These are phyloP conservation scores for Didymella keratinophila DNA, from an alignment of 2,329 filamentous ascomycete genomes.

Conservation along the genomic window DNA sequence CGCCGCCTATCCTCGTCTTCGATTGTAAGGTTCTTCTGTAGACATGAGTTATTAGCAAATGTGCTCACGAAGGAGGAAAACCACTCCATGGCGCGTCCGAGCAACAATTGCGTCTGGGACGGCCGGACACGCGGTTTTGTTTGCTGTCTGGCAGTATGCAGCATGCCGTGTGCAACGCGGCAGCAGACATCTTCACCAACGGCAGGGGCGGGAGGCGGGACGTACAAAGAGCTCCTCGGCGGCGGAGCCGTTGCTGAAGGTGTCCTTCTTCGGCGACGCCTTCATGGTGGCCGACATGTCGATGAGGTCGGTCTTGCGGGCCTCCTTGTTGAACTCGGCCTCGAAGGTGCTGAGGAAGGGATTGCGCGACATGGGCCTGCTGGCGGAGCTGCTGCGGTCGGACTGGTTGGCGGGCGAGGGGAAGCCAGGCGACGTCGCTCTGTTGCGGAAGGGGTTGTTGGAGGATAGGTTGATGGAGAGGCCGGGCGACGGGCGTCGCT, in stretches of 20 bases:
- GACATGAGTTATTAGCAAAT: conserved; percentile 54
- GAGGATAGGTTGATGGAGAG: conserved; percentile 71
- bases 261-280: conserved; percentile 56
- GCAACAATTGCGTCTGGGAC: neutral
- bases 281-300: conserved; percentile 50
- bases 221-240: conserved; percentile 81
- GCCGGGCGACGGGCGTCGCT: conserved; percentile 60
- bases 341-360: conserved; percentile 73
- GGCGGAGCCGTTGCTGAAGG: conserved; percentile 53
- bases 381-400: conserved; percentile 58
- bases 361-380: conserved; percentile 74
- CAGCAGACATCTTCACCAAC: conserved; percentile 1
- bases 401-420: conserved; percentile 47
- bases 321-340: conserved; percentile 51
- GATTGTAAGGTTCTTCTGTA: conserved; percentile 72
- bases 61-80: conserved; percentile 50
- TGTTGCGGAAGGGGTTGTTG: conserved; percentile 83
- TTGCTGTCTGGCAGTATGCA: conserved; percentile 11
- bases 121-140: neutral
- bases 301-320: conserved; percentile 39
- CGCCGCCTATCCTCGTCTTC: conserved; percentile 64
- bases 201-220: conserved; percentile 41
- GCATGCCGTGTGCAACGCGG: conserved; percentile 14
- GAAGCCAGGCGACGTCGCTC: conserved; percentile 65
- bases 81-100: conserved; percentile 46